phyloP scores from a whole-genome alignment of 2,329 filamentous ascomycete genomes.

The Fusarium stilboides region DNA sequence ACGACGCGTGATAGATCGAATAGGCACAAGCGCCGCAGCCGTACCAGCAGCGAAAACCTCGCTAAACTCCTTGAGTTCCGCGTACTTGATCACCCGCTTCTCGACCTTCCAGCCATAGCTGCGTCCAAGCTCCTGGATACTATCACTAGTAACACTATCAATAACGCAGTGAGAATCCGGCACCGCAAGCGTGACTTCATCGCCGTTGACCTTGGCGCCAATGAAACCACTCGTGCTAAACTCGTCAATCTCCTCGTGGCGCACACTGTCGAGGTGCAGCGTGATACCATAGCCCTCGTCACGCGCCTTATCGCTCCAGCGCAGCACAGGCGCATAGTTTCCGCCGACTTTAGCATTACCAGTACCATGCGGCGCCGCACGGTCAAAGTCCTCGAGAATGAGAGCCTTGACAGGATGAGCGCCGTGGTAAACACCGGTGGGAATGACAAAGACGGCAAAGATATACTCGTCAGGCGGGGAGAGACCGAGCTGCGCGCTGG shows the following conservation, averaged over 20 bases:
- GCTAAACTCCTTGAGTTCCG: constrained; percentile 67
- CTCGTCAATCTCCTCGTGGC: constrained; percentile 89
- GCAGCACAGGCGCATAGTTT: constrained; percentile 93
- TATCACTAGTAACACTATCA: constrained; percentile 86
- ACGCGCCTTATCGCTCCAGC: constrained; percentile 87
- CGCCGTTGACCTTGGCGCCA: constrained; percentile 75
- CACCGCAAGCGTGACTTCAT: constrained; percentile 81
- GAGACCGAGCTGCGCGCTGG: constrained; percentile 87
- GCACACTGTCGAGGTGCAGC: constrained; percentile 89
- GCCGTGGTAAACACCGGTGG: constrained; percentile 95
- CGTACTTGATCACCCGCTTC: constrained; percentile 76
- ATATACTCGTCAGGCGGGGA: constrained; percentile 92
- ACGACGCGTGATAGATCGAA: constrained; percentile 87
- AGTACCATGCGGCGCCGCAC: constrained; percentile 90
- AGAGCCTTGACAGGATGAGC: constrained; percentile 88
- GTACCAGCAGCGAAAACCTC: constrained; percentile 95
- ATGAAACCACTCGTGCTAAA: constrained; percentile 97
- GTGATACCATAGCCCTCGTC: constrained; percentile 92
- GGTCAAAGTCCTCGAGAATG: constrained; percentile 93
- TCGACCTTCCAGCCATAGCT: constrained; percentile 90
- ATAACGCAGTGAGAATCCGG: constrained; percentile 92
- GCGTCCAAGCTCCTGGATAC: constrained; percentile 80
- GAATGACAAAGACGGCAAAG: constrained; percentile 90
- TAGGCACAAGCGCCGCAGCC: constrained; percentile 90
- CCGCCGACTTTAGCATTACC: constrained; percentile 95